These are phyloP conservation scores for Solanum medicagineum DNA, from an alignment of 257 asterid genomes.

Conservation along the genomic window DNA sequence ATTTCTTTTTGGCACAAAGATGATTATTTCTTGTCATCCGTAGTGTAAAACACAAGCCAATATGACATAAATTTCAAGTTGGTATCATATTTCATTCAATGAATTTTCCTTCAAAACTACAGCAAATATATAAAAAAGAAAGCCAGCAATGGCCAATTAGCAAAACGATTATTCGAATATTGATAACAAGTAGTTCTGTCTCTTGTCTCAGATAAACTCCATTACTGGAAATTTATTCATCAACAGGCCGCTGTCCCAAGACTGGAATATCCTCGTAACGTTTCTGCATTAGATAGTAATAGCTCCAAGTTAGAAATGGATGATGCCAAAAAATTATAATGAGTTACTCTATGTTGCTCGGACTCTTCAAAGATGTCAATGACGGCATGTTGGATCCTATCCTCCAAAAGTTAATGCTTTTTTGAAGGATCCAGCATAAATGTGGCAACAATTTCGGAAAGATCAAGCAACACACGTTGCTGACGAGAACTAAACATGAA, in stretches of 20 bases:
- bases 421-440: neutral
- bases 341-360: neutral
- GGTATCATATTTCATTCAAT: neutral
- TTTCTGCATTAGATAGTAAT: slow-evolving; percentile 35
- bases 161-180: slow-evolving; percentile 23
- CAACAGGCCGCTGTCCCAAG: slow-evolving; percentile 64
- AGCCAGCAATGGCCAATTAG: slow-evolving; percentile 1
- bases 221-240: slow-evolving; percentile 27
- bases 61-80: neutral
- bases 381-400: neutral
- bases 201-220: neutral
- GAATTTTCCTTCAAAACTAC: neutral
- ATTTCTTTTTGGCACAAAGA: neutral
- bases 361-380: neutral
- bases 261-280: slow-evolving; percentile 76
- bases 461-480: neutral
- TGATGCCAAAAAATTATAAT: neutral
- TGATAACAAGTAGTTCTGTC: slow-evolving; percentile 15
- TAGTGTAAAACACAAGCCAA: neutral
- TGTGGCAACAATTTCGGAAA: neutral
- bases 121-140: slow-evolving; percentile 1
- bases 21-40: neutral
- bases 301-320: neutral
- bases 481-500: neutral
- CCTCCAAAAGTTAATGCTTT: neutral